Percentiles rank a stretch among this genome's conserved stretches.
Conservation (phyloP, 208 protist species). For the Trypanosoma vivax region DNA sequence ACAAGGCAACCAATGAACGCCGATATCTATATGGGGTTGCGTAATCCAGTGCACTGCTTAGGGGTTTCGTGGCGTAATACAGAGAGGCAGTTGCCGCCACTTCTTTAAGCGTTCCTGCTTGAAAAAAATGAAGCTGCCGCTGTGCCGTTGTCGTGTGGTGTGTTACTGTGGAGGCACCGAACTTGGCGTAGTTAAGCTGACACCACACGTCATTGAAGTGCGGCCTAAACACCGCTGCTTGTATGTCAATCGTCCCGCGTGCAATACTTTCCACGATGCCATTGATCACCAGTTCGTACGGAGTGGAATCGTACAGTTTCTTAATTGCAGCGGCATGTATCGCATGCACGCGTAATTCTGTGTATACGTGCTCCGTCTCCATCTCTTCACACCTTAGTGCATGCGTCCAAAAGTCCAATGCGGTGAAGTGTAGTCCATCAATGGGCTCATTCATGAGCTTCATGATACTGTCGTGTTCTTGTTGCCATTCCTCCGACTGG, state of each 20-base stretch:
- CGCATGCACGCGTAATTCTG: constrained; percentile 35
- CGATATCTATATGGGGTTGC: constrained; percentile 74
- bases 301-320: constrained; percentile 40
- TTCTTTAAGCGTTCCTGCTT: constrained; percentile 53
- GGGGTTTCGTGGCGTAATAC: constrained; percentile 80
- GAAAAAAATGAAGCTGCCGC: constrained; percentile 69
- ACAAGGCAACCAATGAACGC: constrained; percentile 48
- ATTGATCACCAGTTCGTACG: constrained; percentile 28
- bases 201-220: constrained; percentile 66
- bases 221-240: constrained; percentile 47
- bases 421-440: constrained; percentile 39
- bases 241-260: constrained; percentile 48
- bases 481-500: constrained; percentile 49
- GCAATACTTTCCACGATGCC: constrained; percentile 46
- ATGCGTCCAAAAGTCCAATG: constrained; percentile 73
- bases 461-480: constrained; percentile 51
- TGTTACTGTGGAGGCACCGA: constrained; percentile 54
- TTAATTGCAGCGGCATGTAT: constrained; percentile 50
- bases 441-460: constrained; percentile 31
- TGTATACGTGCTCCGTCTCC: constrained; percentile 69
- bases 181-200: constrained; percentile 79
- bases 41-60: constrained; percentile 71
- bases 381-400: constrained; percentile 67
- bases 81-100: constrained; percentile 64
- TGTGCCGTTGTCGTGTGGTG: constrained; percentile 70